Base-by-base conservation (phyloP, 176 grass and related monocot species). In the Rhynchospora breviuscula region DNA sequence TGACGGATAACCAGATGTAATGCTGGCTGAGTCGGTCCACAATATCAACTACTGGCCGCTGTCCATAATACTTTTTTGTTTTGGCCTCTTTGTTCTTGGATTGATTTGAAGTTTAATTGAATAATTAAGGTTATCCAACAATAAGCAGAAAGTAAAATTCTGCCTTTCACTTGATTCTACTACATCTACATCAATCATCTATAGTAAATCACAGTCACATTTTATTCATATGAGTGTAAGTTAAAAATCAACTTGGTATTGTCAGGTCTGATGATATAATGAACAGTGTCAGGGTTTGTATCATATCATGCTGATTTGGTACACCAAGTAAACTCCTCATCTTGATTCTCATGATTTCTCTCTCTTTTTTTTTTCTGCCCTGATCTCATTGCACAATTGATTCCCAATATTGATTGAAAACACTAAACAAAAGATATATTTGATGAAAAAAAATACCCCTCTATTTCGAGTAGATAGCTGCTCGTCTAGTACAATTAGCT, bases 381-480 rank as follows among this genome's bases (percentile, higher is more conserved):
- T 67, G 25, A 5, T 68, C 3, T 18, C 22, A 45, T 71, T 71
- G 43, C 43, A 71, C 5, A 71, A 71, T 47, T 72, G 43, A 52
- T 23, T 44, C 66, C 66, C 33, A 44, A 69, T 43, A 69, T 69
- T 69, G 35, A 69, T 69, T 69, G 2, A 84, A 85, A 74, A 86
- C 46, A 25, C 33, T 40, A 40, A 40, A 40, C 35, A 54, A 33
- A 82, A 82, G 72, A 31, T n/a, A 25, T n/a, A 80, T 35, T 11
- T 51, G 87, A 84, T 33, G 78, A 60, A 59, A 66, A 66, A 54
- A 19, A n/a, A 79, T 87, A 95, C 96, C 91, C 95, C 96, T 70
- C 94, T 86, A 46, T 98, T 98, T 83, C 88, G 87, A 25, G 91
- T 84, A 84, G 91, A 93, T 84, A 95, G 93, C 78, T 90, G 90